phyloP scores from a whole-genome alignment of 257 asterid genomes.

The Ilex aquifolium region DNA sequence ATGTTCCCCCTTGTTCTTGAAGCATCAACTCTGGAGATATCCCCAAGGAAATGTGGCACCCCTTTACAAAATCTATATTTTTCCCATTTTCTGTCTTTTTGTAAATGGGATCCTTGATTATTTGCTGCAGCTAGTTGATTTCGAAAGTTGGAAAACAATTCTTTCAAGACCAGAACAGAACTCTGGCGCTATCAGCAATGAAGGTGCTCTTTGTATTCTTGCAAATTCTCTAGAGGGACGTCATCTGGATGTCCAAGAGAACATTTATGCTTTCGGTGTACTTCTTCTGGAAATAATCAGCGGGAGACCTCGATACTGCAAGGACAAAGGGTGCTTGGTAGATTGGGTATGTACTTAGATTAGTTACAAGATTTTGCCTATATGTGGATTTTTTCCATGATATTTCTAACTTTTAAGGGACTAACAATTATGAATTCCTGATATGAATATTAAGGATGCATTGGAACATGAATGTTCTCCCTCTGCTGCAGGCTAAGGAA shows the following conservation, averaged over 20 bases:
- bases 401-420: not conserved
- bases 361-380: not conserved
- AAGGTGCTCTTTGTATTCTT: constrained; percentile 70
- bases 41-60: no score
- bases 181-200: constrained; percentile 59
- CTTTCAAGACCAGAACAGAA: constrained; percentile 79
- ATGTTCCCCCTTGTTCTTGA: no score
- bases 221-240: constrained; percentile 69
- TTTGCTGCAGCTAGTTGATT: constrained; percentile 73
- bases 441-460: no score
- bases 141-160: constrained; percentile 87
- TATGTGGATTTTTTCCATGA: not conserved
- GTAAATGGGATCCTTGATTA: not conserved
- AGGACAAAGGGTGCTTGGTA: constrained; percentile 72
- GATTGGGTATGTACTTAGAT: constrained; percentile 65
- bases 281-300: constrained; percentile 79
- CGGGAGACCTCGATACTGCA: constrained; percentile 83
- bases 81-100: not conserved
- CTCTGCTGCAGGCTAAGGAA: constrained; percentile 64
- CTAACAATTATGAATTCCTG: not conserved
- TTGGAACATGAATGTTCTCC: not conserved
- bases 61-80: no score
- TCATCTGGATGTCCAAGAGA: constrained; percentile 62
- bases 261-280: constrained; percentile 74
- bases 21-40: no score